Evolutionary conservation across 1,284 basidiomycete genomes (phyloP).

Genomic region (Pyrrhoderma noxium): DNA sequence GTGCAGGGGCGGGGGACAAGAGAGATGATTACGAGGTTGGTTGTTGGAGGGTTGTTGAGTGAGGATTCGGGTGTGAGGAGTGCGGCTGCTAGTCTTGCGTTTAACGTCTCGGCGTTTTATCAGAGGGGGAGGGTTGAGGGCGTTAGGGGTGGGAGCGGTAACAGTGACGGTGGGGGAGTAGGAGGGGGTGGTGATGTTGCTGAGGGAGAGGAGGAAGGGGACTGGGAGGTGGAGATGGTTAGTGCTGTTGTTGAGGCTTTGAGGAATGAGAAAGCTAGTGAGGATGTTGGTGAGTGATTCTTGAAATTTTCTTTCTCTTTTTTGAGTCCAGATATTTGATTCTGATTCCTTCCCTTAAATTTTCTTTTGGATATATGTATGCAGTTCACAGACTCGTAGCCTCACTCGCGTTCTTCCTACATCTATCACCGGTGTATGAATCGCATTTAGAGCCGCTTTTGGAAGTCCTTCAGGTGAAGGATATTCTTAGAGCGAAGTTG

Average conservation of each 20-base stretch:
- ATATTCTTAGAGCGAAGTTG: conserved; percentile 47
- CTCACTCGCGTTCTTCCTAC: conserved; percentile 64
- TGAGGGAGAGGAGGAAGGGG: conserved; percentile 51
- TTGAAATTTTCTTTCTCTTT: background rate
- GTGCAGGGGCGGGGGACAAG: no score
- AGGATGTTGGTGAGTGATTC: conserved; percentile 67
- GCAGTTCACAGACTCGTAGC: conserved; percentile 75
- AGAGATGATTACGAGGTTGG: conserved; percentile 37
- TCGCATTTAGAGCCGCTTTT: conserved; percentile 48
- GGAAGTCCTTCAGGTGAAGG: conserved; percentile 60
- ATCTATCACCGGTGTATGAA: conserved; percentile 60
- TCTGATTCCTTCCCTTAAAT: no score
- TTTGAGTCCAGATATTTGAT: no score
- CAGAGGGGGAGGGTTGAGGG: conserved; percentile 52
- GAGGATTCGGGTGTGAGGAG: conserved; percentile 62
- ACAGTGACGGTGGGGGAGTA: conserved; percentile 31
- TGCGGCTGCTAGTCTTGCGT: conserved; percentile 75
- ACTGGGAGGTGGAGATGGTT: conserved; percentile 79
- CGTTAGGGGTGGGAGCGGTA: conserved; percentile 24
- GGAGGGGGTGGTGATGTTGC: conserved; percentile 49
- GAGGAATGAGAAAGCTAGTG: conserved; percentile 57
- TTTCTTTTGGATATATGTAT: background rate
- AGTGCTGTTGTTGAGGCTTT: conserved; percentile 75
- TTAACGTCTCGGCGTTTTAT: conserved; percentile 63
- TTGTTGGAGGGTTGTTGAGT: conserved; percentile 65